Evolutionary conservation across 768 basidiomycete genomes (phyloP), one percentile per base, ranked within the genome.

Genomic region (Calocera viscosa): DNA sequence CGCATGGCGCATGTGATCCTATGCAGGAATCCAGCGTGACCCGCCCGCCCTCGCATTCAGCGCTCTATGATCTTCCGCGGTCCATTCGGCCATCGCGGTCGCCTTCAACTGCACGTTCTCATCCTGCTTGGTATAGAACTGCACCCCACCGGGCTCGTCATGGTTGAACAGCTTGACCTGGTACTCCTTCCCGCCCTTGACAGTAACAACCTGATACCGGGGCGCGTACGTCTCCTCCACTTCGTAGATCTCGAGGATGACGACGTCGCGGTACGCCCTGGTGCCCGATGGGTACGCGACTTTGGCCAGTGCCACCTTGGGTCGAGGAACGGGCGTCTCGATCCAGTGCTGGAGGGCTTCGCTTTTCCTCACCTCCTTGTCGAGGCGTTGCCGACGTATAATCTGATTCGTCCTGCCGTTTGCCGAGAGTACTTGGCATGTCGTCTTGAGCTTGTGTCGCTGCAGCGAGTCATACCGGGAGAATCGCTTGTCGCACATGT

Each of bases 201-300:
- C 53, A 30, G 53, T 32, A 11, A 32, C 30, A 10, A 60, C 30
- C 53, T 32, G 24, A 19, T 60, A 60, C 26, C 53, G 24, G 7
- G 26, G 26, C 53, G 53, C 53, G 30, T 60, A 60, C 53, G 53
- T 60, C 53, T 60, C 53, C 53, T 60, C 53, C 24, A 60, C 53
- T 16, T 32, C 30, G 22, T 16, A 60, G 14, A 60, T 60, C 53
- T 32, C 53, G 16, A 26, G 53, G 11, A 60, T 22, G 26, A 26
- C 30, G 5, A 32, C 26, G 22, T 60, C 53, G 5, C 53, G 11
- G 53, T 60, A 32, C 10, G 26, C 53, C 14, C 10, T 32, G 24
- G 22, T 60, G 26, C 53, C 53, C 24, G 30, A 11, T 16, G 53
- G 14, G 19, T 60, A 60, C 26, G 24, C 53, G 11, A 60, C 53